Evolutionary conservation across 805 yeast species (phyloP).

Genomic region (Cyberlindnera nakhonratchasimensis): DNA sequence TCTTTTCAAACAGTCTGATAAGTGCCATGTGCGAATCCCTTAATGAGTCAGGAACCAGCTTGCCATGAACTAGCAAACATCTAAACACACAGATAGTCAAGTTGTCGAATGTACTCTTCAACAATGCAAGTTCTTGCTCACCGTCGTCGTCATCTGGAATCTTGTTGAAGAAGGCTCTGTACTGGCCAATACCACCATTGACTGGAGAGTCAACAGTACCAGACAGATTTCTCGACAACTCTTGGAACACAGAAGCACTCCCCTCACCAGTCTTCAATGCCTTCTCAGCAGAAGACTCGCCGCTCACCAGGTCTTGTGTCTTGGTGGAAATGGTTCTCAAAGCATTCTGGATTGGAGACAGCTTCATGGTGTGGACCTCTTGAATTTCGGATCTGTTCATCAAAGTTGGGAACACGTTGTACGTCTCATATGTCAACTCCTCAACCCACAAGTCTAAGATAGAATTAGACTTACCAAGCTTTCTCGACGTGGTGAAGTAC

Average conservation of each 20-base stretch:
- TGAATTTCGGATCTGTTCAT: conserved; percentile 80
- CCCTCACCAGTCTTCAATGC: conserved; percentile 51
- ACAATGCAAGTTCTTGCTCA: conserved; percentile 28
- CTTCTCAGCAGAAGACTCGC: conserved; percentile 57
- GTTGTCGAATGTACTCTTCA: conserved; percentile 55
- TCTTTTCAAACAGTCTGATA: conserved; percentile 56
- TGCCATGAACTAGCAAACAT: conserved; percentile 67
- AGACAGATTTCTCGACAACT: conserved; percentile 64
- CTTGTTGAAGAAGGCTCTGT: conserved; percentile 60
- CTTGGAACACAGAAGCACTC: conserved; percentile 49
- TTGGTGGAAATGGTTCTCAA: conserved; percentile 60
- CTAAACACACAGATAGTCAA: conserved; percentile 61
- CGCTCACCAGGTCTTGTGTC: conserved; percentile 66
- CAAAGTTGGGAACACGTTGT: conserved; percentile 77
- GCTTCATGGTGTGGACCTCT: conserved; percentile 41
- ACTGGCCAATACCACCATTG: conserved; percentile 88
- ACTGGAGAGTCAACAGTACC: conserved; percentile 93
- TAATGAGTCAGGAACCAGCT: conserved; percentile 53
- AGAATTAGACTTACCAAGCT: conserved; percentile 68
- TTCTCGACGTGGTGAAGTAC: conserved; percentile 64
- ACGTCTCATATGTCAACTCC: conserved; percentile 75
- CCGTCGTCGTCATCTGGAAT: conserved; percentile 29
- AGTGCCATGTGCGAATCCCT: conserved; percentile 65
- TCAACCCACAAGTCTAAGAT: conserved; percentile 85
- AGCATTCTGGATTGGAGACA: conserved; percentile 87